These are phyloP conservation scores for Thuja plicata DNA, from an alignment of 83 land plant species.

Conservation along the genomic window DNA sequence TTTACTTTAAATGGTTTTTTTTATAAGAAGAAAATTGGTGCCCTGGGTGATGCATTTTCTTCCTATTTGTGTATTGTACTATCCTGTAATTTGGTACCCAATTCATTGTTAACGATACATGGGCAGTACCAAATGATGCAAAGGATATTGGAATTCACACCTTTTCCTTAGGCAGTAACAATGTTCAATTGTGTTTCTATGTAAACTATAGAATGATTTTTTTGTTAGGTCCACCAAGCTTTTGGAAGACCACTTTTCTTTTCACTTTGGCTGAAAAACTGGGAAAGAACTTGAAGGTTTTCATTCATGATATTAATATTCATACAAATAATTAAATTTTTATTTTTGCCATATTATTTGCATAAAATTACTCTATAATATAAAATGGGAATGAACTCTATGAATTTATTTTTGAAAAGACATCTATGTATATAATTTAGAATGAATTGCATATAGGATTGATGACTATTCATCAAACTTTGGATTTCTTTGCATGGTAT, in stretches of 20 bases:
- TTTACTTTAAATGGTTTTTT: too few relatives aligned
- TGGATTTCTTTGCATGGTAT: conserved; percentile 33
- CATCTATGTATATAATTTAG: conserved; percentile 30
- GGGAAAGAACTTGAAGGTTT: conserved; percentile 57
- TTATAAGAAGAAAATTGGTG: too few relatives aligned
- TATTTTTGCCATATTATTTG: background rate
- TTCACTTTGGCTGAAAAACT: conserved; percentile 70
- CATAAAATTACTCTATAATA: background rate
- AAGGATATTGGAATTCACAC: too few relatives aligned
- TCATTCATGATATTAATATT: background rate
- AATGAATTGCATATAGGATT: conserved; percentile 26
- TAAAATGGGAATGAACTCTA: conserved; percentile 28
- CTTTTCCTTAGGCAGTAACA: too few relatives aligned
- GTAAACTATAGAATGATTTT: conserved; percentile 56
- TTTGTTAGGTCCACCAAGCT: conserved; percentile 66
- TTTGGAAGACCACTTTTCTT: conserved; percentile 70
- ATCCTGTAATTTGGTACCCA: too few relatives aligned
- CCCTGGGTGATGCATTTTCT: too few relatives aligned
- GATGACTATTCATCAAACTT: conserved; percentile 34
- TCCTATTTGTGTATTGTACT: too few relatives aligned
- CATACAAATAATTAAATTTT: too few relatives aligned
- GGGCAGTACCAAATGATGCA: too few relatives aligned
- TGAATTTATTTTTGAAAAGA: conserved; percentile 16
- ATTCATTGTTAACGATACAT: too few relatives aligned
- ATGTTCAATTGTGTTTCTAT: background rate